A percentile compares a stretch with the other conserved stretches of the same genome.
phyloP scores from a whole-genome alignment of 2,329 filamentous ascomycete genomes.

The Diaporthe helianthi region DNA sequence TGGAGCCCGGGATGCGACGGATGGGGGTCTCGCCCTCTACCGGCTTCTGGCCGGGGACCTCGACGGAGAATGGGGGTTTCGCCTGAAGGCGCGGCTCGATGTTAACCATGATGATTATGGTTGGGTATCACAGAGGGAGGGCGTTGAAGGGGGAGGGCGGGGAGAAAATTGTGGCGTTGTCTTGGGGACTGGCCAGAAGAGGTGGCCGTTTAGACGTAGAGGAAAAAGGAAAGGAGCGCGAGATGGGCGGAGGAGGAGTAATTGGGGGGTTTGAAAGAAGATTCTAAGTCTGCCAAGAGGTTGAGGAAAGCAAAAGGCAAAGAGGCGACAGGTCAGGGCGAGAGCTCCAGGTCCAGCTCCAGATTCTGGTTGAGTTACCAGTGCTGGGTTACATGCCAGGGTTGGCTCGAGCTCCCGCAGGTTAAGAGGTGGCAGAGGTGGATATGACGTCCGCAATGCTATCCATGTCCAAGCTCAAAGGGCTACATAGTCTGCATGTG shows the following conservation, averaged over 20 bases:
- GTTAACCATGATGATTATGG: constrained; percentile 29
- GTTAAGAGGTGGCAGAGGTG: constrained; percentile 1
- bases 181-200: background rate
- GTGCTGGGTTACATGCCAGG: background rate
- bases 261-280: background rate
- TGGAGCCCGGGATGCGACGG: constrained; percentile 68
- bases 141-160: background rate
- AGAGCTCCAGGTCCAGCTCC: constrained; percentile 20
- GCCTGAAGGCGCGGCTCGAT: constrained; percentile 54
- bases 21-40: constrained; percentile 78
- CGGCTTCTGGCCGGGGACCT: constrained; percentile 68
- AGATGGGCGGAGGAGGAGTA: background rate
- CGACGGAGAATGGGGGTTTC: constrained; percentile 71
- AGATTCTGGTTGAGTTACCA: background rate
- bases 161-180: background rate
- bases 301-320: constrained; percentile 23
- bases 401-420: constrained; percentile 22
- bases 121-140: constrained; percentile 26
- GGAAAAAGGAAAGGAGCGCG: background rate
- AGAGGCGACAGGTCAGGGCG: constrained; percentile 15
- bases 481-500: background rate
- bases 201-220: background rate
- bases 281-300: constrained; percentile 22
- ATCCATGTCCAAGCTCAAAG: background rate
- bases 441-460: constrained; percentile 11